These are phyloP conservation scores for Psilocybe cubensis DNA, from an alignment of 768 basidiomycete species.

Conservation along the genomic window DNA sequence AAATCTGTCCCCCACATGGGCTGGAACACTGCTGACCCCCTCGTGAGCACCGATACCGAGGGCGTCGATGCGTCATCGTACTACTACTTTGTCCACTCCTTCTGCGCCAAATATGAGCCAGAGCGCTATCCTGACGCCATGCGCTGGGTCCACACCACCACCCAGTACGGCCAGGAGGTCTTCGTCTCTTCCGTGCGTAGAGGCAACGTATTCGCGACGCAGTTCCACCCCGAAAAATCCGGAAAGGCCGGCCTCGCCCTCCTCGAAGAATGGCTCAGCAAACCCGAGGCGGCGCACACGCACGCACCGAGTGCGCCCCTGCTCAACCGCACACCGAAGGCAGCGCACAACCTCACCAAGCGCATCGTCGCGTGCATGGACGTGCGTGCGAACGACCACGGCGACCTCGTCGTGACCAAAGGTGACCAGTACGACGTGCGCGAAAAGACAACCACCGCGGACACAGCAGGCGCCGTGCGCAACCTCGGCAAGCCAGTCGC, in stretches of 20 bases:
- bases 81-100: slow-evolving; percentile 99
- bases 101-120: slow-evolving; percentile 76
- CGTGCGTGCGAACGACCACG: slow-evolving; percentile 93
- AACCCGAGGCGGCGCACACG: slow-evolving; percentile 46
- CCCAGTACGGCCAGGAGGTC: slow-evolving; percentile 92
- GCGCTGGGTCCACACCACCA: slow-evolving; percentile 82
- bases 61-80: slow-evolving; percentile 57
- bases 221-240: slow-evolving; percentile 99
- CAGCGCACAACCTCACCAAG: slow-evolving; percentile 78
- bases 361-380: slow-evolving; percentile 98
- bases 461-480: slow-evolving; percentile 77
- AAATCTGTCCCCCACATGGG: slow-evolving; percentile 98
- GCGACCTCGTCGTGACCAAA: slow-evolving; percentile 98
- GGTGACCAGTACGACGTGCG: slow-evolving; percentile 99
- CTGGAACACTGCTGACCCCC: slow-evolving; percentile 81
- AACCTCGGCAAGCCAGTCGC: slow-evolving; percentile 98
- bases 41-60: slow-evolving; percentile 38
- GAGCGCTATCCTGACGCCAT: slow-evolving; percentile 56
- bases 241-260: slow-evolving; percentile 84
- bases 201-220: slow-evolving; percentile 87
- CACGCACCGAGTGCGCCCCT: slow-evolving; percentile 34
- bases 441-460: slow-evolving; percentile 59
- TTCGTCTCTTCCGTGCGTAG: slow-evolving; percentile 86
- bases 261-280: slow-evolving; percentile 78
- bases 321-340: slow-evolving; percentile 41